A percentile compares a stretch with the other conserved stretches of the same genome.
These are phyloP conservation scores for Barbatosphaeria neglecta DNA, from an alignment of 495 filamentous ascomycete species.

Conservation along the genomic window DNA sequence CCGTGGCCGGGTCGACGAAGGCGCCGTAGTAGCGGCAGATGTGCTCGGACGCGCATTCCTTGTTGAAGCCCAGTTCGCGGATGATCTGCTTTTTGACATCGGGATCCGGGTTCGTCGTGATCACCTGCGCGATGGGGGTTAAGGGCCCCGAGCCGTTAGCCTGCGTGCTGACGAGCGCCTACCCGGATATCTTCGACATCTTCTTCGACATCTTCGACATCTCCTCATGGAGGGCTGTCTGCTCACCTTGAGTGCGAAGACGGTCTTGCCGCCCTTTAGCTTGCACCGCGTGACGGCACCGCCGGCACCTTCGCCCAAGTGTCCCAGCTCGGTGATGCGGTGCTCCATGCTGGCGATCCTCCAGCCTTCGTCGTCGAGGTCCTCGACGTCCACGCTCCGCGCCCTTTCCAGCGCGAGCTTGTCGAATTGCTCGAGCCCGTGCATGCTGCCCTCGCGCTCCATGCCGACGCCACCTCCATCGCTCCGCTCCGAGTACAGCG, in stretches of 20 bases:
- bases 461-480: slow-evolving; percentile 52
- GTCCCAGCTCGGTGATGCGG: slow-evolving; percentile 77
- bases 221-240: slow-evolving; percentile 17
- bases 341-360: slow-evolving; percentile 80
- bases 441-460: slow-evolving; percentile 64
- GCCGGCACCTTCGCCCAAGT: slow-evolving; percentile 87
- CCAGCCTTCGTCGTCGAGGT: slow-evolving; percentile 92
- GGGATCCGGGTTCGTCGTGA: slow-evolving; percentile 93
- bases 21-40: slow-evolving; percentile 97
- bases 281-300: slow-evolving; percentile 88
- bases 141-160: not conserved
- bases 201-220: not conserved
- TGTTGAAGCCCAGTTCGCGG: slow-evolving; percentile 93
- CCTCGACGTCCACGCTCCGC: slow-evolving; percentile 74
- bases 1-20: slow-evolving; percentile 82
- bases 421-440: slow-evolving; percentile 57
- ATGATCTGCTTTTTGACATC: slow-evolving; percentile 97
- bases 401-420: slow-evolving; percentile 70
- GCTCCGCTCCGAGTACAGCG: slow-evolving; percentile 63
- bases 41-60: slow-evolving; percentile 83
- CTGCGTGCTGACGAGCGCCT: too few relatives aligned
- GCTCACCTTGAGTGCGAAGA: slow-evolving; percentile 87
- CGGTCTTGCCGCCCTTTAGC: slow-evolving; percentile 79
- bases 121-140: slow-evolving; percentile 52
- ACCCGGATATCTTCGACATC: too few relatives aligned